phyloP scores from a whole-genome alignment of 2,329 filamentous ascomycete species.

The Cordyceps fumosorosea region DNA sequence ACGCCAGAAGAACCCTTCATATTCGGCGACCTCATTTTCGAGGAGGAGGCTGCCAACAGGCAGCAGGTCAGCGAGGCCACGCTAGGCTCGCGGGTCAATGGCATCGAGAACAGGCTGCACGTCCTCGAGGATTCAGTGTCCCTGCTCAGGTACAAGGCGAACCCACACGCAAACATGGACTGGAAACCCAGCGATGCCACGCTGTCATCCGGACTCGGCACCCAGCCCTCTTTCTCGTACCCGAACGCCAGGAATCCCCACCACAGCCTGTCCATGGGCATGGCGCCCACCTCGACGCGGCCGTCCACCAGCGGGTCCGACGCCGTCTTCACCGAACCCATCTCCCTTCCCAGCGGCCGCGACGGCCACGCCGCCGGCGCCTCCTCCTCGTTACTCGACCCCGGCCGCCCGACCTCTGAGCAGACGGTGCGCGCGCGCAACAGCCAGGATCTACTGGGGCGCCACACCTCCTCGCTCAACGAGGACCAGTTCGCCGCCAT shows the following conservation, averaged over 20 bases:
- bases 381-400: neutral
- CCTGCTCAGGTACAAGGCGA: constrained; percentile 4
- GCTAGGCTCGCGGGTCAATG: constrained; percentile 3
- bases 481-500: constrained; percentile 45
- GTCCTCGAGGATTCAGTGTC: constrained; percentile 4
- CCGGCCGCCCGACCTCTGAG: constrained; percentile 31
- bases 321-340: neutral
- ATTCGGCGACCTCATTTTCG: neutral
- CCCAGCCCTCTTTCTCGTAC: neutral
- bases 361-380: no score
- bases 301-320: neutral
- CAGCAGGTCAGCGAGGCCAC: neutral
- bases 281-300: neutral
- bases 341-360: neutral
- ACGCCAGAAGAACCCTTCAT: neutral
- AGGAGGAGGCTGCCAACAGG: neutral
- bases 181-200: neutral
- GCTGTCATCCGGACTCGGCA: neutral
- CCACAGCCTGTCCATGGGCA: constrained; percentile 9
- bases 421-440: neutral
- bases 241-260: neutral
- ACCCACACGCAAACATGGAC: neutral
- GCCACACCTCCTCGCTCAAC: constrained; percentile 27
- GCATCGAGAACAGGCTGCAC: constrained; percentile 8
- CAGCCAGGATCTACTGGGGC: constrained; percentile 21